Evolutionary conservation across 768 basidiomycete species (phyloP).

Genomic region (Russula lepida): DNA sequence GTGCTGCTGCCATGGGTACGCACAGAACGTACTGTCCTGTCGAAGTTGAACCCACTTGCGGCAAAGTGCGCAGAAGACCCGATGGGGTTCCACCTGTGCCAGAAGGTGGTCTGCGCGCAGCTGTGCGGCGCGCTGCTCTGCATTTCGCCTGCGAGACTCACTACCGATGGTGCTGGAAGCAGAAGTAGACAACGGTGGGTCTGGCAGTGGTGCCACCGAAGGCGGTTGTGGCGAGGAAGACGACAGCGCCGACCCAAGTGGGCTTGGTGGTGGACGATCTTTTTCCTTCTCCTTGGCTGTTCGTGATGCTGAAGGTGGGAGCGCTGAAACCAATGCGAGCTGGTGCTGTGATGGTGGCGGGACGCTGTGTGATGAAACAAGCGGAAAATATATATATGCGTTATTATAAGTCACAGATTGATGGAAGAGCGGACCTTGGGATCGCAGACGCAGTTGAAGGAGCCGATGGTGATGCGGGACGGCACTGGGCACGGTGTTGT

Average conservation of each 20-base stretch:
- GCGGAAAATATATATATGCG: not conserved
- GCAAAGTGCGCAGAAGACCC: constrained; percentile 66
- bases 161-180: constrained; percentile 23
- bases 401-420: not conserved
- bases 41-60: constrained; percentile 78
- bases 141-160: constrained; percentile 65
- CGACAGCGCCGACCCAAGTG: not conserved
- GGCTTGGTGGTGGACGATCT: constrained; percentile 2
- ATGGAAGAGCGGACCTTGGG: not conserved
- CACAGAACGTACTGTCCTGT: constrained; percentile 71
- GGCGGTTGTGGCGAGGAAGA: constrained; percentile 3
- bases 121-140: constrained; percentile 69
- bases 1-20: constrained; percentile 78
- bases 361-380: constrained; percentile 19
- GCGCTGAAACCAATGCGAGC: constrained; percentile 27
- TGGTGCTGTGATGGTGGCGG: constrained; percentile 31
- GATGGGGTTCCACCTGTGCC: constrained; percentile 54
- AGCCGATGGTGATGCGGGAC: constrained; percentile 27
- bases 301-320: constrained; percentile 15
- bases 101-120: constrained; percentile 59
- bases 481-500: constrained; percentile 50
- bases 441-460: constrained; percentile 10
- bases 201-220: not conserved
- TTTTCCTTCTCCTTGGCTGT: constrained; percentile 17
- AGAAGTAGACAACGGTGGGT: not conserved